Base-by-base conservation (phyloP, 768 basidiomycete genomes). In the Fistulinella prunicolor region DNA sequence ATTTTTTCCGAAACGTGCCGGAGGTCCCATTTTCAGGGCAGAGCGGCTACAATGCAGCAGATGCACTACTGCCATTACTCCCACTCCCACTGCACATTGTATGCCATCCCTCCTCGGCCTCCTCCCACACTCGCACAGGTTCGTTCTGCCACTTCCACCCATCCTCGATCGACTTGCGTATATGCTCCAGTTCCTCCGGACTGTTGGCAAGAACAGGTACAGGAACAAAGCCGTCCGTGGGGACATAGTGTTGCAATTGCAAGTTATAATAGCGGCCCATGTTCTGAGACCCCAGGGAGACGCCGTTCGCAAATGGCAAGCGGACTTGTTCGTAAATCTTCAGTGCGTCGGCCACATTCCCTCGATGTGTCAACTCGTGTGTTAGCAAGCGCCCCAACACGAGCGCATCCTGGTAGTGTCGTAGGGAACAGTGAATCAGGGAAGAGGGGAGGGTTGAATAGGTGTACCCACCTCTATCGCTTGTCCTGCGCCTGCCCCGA, bases 401-500 rank as follows among this genome's bases (percentile, higher is more conserved):
- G 43, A 59, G 59, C 16, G 61, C 65, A 40, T 71, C 72, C 60
- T 61, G 19, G 1, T 12, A 17, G 19, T n/a, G 22, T n/a, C n/a
- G n/a, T 23, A 22, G 14, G 6, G 28, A 19, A 10, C 1, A 17
- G 14, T 47, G 34, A 22, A 40, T 23, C 12, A n/a, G n/a, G n/a
- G 4, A 12, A 4, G 4, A 1, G 14, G 17, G 5, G 1, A 3
- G 4, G 13, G 43, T 57, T 29, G 21, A 12, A 13, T 2, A 24
- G 19, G 16, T 14, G 17, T 9, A 41, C 59, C 12, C 35, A 75
- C 76, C 61, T 79, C 79, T n/a, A 79, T 70, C 1, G 77, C 76
- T 44, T 76, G 76, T 4, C 76, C 74, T 3, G 75, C 79, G 4
- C 78, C 78, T 0, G 74, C 70, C 1, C 73, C 77, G 54, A 73